Conservation (phyloP, 208 protist species). For the Herpetomonas samuelpessoai region DNA sequence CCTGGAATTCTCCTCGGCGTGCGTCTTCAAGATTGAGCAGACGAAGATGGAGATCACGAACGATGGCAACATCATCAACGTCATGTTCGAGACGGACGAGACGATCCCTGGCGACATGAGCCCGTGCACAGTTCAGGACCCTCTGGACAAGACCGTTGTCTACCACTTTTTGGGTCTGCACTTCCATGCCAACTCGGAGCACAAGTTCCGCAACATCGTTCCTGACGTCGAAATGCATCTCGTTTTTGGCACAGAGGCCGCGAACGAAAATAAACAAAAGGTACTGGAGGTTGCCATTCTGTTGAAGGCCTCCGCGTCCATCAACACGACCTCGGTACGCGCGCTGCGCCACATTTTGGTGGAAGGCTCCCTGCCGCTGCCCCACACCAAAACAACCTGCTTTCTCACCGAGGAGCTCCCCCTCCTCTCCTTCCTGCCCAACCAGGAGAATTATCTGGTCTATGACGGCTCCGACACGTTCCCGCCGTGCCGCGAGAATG, state of each 20-base stretch:
- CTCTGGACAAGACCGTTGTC: constrained; percentile 21
- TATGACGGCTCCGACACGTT: constrained; percentile 80
- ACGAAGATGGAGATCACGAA: constrained; percentile 65
- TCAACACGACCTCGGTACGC: constrained; percentile 52
- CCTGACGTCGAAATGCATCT: constrained; percentile 74
- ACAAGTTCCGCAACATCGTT: constrained; percentile 45
- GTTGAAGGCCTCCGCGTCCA: constrained; percentile 46
- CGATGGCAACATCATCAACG: constrained; percentile 38
- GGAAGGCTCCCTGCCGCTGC: constrained; percentile 48
- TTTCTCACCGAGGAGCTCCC: constrained; percentile 49
- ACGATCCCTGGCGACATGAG: constrained; percentile 27
- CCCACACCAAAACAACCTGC: constrained; percentile 58
- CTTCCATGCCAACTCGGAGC: constrained; percentile 65
- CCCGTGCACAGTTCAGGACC: constrained; percentile 55
- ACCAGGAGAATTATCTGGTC: constrained; percentile 52
- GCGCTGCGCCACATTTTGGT: constrained; percentile 65
- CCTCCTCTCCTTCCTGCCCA: constrained; percentile 42
- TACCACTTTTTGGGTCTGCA: constrained; percentile 63
- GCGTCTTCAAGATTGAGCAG: constrained; percentile 38
- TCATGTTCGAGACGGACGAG: constrained; percentile 30
- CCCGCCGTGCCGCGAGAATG: constrained; percentile 70
- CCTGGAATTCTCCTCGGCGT: constrained; percentile 56
- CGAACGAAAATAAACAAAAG: constrained; percentile 17
- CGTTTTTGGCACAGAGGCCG: constrained; percentile 27
- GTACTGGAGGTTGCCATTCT: constrained; percentile 54